Evolutionary conservation across 495 filamentous ascomycete species (phyloP), one percentile per base, ranked within the genome.

Genomic region (Trichoderma reesei): DNA sequence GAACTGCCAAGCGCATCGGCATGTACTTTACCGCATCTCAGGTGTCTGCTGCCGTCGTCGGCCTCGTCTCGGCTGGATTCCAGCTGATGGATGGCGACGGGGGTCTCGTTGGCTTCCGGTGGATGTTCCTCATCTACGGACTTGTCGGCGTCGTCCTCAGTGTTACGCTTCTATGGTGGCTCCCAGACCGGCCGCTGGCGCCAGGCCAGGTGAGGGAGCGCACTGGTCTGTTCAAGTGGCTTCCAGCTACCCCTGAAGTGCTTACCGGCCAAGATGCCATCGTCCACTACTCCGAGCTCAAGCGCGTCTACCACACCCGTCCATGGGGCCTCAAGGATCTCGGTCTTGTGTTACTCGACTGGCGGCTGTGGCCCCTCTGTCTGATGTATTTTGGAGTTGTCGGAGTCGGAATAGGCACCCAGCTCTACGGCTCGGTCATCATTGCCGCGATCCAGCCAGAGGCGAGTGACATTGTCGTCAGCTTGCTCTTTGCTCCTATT

Each of bases 311-410:
- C 70, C 84, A 90, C 64, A 76, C 81, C 8, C 78, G 83, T 2
- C 77, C 79, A 5, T 96, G 92, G 92, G 84, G 78, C 11, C 46
- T 88, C 42, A 80, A 74, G 54, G 89, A 96, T 65, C 77, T 96
- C 4, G 72, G 77, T 14, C 71, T 77, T 37, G 87, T 96, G 3
- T 75, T 96, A 31, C 77, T 85, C 42, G 91, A 96, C 72, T 96
- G 91, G 91, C 82, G 90, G 3, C 74, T 96, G 20, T 96, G 89
- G 87, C 91, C 91, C 0, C 72, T 96, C 62, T 79, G 88, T 9
- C 68, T 93, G 42, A 96, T 96, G 92, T 96, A 96, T 73, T 96
- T 96, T 73, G 91, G 91, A 16, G 91, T 96, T 9, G 91, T 96
- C 5, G 91, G 91, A 37, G 91, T 95, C 7, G 91, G 91, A 1